Base-by-base conservation (phyloP, 140 eudicot genomes). In the Bidens hawaiensis region DNA sequence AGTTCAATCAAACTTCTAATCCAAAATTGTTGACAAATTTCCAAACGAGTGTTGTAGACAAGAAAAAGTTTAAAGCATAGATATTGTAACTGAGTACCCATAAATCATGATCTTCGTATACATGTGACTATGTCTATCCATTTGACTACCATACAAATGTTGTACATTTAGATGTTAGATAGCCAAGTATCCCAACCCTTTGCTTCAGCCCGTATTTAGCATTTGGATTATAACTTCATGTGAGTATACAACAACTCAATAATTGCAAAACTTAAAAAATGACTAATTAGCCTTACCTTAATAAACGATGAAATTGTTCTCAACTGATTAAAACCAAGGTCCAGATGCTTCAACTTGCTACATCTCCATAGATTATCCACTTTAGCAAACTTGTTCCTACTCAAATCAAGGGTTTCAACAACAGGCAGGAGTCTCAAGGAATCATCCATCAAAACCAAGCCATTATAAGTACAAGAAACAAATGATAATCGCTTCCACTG, bases 371-470 rank as follows among this genome's bases (percentile, higher is more conserved):
- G 84, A 70, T 91, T 87, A 83, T 91, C 89, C 71, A 81, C 95
- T 76, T 85, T 91, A 48, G 95, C 71, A 59, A 91, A 84, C 89
- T 87, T 91, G 81, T 91, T 91, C 68, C 98, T 64, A 68, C 98
- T 87, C 47, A 91, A 78, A 81, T 91, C 98, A 76, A 91, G 94
- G 16, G 91, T 91, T 77, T 91, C 98, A 57, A 84, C 85, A 49
- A 62, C 86, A 22, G 95, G 96, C 70, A 91, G 90, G 42, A 91
- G 96, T 62, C 83, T 83, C 82, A 91, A 79, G 10, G 98, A 87
- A 76, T 91, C 98, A 66, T 91, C 98, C 98, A 91, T 91, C 49
- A 91, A 80, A 60, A 87, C 68, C 83, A 91, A 72, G 9, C 85
- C 81, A 64, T 91, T 91, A 77, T 80, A 80, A 41, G 98, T 95